These are phyloP conservation scores for Quercus berberidifolia DNA, from an alignment of 306 rosid species.

Conservation along the genomic window DNA sequence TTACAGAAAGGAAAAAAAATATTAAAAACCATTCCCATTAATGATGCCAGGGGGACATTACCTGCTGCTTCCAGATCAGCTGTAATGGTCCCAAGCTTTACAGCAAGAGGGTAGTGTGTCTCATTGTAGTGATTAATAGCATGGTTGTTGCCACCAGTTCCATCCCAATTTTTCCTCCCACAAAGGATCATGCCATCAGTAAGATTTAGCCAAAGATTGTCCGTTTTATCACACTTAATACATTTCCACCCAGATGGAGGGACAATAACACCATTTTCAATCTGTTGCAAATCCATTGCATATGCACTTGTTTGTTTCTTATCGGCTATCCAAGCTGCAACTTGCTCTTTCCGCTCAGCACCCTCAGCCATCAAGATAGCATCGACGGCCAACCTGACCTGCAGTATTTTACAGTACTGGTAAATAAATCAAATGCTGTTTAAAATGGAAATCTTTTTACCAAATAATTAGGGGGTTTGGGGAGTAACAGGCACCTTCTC, in stretches of 20 bases:
- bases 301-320: slow-evolving; percentile 56
- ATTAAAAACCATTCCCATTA: background rate
- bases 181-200: slow-evolving; percentile 88
- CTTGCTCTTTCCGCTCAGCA: slow-evolving; percentile 85
- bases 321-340: slow-evolving; percentile 95
- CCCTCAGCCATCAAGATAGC: slow-evolving; percentile 73
- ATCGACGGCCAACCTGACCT: slow-evolving; percentile 96
- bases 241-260: slow-evolving; percentile 96
- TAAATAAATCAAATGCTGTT: slow-evolving; percentile 8
- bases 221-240: slow-evolving; percentile 78
- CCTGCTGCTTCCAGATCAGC: slow-evolving; percentile 99
- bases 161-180: slow-evolving; percentile 95
- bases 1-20: background rate
- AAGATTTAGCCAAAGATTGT: slow-evolving; percentile 92
- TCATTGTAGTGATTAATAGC: slow-evolving; percentile 79
- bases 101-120: slow-evolving; percentile 88
- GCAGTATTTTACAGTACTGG: slow-evolving; percentile 18
- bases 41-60: slow-evolving; percentile 29
- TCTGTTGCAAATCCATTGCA: slow-evolving; percentile 70
- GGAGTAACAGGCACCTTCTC: slow-evolving; percentile 65
- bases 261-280: slow-evolving; percentile 72
- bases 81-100: slow-evolving; percentile 93
- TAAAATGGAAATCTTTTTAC: background rate
- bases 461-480: background rate
- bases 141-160: slow-evolving; percentile 94